phyloP scores from a whole-genome alignment of 257 asterid genomes.

The Solanum verrucosum region DNA sequence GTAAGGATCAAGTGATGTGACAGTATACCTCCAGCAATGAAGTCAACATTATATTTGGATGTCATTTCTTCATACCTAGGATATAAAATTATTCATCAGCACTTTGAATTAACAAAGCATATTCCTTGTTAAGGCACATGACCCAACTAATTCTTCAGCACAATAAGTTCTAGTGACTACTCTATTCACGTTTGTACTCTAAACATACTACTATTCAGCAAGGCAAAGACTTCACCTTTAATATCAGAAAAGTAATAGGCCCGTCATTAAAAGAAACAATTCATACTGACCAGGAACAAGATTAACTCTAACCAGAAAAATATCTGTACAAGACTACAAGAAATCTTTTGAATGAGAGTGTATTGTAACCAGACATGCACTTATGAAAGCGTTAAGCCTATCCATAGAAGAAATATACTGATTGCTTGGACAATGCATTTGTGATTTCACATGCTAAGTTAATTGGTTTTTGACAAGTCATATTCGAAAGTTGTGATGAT shows the following conservation, averaged over 20 bases:
- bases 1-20: background rate
- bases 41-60: conserved; percentile 69
- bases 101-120: background rate
- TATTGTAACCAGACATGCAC: background rate
- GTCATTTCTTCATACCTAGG: conserved; percentile 85
- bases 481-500: background rate
- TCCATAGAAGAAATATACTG: background rate
- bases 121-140: background rate
- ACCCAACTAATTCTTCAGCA: background rate
- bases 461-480: background rate
- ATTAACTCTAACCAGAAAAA: background rate
- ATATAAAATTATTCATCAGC: background rate
- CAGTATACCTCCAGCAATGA: conserved; percentile 86
- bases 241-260: background rate
- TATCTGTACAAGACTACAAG: background rate
- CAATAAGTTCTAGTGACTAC: background rate
- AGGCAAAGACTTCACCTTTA: background rate
- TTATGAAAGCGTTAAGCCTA: background rate
- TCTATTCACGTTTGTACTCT: background rate
- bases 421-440: background rate
- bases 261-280: background rate
- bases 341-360: background rate
- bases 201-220: background rate
- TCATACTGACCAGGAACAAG: background rate
- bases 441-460: background rate